A percentile compares a stretch with the other conserved stretches of the same genome.
These are phyloP conservation scores for Trichoderma lentiforme DNA, from an alignment of 2,329 filamentous ascomycete species.

Conservation along the genomic window DNA sequence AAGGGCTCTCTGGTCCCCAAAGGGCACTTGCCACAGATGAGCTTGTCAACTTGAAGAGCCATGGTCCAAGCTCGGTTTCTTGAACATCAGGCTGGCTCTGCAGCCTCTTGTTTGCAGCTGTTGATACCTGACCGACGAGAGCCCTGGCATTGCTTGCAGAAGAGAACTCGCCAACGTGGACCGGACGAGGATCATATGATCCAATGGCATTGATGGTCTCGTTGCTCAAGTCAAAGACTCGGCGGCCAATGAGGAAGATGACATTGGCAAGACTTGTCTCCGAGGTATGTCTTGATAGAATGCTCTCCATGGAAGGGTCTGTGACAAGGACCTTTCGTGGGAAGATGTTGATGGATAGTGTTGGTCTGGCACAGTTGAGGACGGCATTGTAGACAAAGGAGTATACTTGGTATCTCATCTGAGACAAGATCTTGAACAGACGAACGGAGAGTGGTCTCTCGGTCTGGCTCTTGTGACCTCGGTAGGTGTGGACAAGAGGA, in stretches of 20 bases:
- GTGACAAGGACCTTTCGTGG: constrained; percentile 29
- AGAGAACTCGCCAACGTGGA: constrained; percentile 30
- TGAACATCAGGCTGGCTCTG: constrained; percentile 21
- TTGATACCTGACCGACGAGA: constrained; percentile 25
- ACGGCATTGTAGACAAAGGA: constrained; percentile 4
- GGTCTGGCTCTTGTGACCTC: background rate
- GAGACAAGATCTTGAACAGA: background rate
- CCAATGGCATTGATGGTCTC: constrained; percentile 26
- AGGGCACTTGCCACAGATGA: constrained; percentile 32
- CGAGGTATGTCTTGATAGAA: constrained; percentile 27
- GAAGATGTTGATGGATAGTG: constrained; percentile 30
- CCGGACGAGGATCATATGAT: constrained; percentile 27
- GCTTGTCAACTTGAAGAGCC: constrained; percentile 30
- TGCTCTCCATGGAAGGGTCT: constrained; percentile 29
- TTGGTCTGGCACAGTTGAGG: background rate
- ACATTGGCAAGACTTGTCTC: constrained; percentile 32
- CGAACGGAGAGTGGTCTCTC: background rate
- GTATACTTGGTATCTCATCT: constrained; percentile 2
- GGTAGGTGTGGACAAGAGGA: background rate
- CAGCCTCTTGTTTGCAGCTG: constrained; percentile 24
- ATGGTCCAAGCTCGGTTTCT: constrained; percentile 26
- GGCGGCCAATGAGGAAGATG: constrained; percentile 29
- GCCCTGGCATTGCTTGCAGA: constrained; percentile 23
- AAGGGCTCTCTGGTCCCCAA: constrained; percentile 32
- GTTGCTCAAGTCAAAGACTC: constrained; percentile 27